Evolutionary conservation across 768 basidiomycete species (phyloP), one percentile per base, ranked within the genome.

Genomic region (Solioccasus polychromus): DNA sequence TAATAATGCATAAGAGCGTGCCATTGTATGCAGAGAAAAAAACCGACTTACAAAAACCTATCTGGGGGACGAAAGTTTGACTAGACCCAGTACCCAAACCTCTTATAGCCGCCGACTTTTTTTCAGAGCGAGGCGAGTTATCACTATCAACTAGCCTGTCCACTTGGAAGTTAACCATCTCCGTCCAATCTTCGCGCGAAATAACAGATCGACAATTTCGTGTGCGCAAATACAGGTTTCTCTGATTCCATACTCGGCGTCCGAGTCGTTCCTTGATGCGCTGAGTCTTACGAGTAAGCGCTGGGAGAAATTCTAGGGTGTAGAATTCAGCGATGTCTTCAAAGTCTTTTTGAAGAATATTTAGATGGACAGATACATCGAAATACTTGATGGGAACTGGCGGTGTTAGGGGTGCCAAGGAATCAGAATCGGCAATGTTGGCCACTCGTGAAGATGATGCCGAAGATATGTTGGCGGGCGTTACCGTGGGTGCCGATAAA

Each of bases 251-350:
- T 1, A 90, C 78, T 10, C 88, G 79, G n/a, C 88, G 78, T 8
- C 85, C 85, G n/a, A 89, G 66, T 24, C 78, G 72, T 66, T 90
- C 86, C 65, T 88, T 88, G n/a, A 80, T 45, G 15, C 87, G 77
- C 50, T 83, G 78, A 3, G 70, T 68, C 15, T 70, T 77, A 9
- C 85, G 78, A 5, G 68, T 74, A 7, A 79, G 51, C 3, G 75
- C 64, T n/a, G 66, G 64, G 11, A 81, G 62, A 25, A 67, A 71
- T 19, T 58, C 53, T 39, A 53, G 39, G 3, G 59, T 51, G 29
- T 70, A 60, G 41, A 88, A 71, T 3, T 62, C 53, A 41, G 70
- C 61, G 19, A 90, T 67, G 47, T 79, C 73, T 17, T 55, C 50
- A 31, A 82, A 54, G 51, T 85, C 85, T 17, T 74, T 76, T 46